Conservation (phyloP, 805 yeast species). For the Candida dendrica region DNA sequence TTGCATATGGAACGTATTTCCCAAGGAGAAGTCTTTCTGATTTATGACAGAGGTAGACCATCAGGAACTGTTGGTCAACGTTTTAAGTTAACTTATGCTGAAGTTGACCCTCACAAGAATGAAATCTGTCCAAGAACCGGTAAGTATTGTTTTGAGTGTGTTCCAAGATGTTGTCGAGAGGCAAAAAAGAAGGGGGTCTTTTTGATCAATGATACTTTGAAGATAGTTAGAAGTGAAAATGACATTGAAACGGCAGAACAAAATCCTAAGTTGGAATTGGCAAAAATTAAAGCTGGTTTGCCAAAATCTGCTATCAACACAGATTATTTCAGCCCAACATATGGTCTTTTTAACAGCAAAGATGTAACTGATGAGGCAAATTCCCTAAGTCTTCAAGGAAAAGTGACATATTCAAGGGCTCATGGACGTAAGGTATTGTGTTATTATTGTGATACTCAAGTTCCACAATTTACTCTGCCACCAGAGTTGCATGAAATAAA, state of each 20-base stretch:
- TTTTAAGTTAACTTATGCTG: background rate
- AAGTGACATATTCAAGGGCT: too few relatives aligned
- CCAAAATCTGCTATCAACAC: too few relatives aligned
- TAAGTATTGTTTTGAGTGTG: background rate
- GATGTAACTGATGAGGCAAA: too few relatives aligned
- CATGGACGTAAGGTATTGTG: too few relatives aligned
- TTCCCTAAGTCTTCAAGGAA: too few relatives aligned
- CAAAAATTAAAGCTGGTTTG: too few relatives aligned
- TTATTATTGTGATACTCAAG: too few relatives aligned
- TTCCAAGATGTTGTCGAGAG: background rate
- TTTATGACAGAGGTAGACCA: slow-evolving; percentile 3
- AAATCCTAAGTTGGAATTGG: too few relatives aligned
- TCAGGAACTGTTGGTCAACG: background rate
- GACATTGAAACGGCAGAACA: background rate
- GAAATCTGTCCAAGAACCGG: background rate
- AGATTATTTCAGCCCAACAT: too few relatives aligned
- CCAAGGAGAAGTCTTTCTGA: background rate
- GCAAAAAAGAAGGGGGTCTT: background rate
- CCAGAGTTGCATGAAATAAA: too few relatives aligned
- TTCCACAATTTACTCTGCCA: too few relatives aligned
- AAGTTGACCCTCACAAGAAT: background rate
- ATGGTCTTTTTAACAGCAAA: too few relatives aligned
- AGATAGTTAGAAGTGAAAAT: background rate
- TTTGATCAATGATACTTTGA: background rate
- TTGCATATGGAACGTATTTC: background rate